These are phyloP conservation scores for Ophiostoma ips DNA, from an alignment of 2,329 filamentous ascomycete species.

Conservation along the genomic window DNA sequence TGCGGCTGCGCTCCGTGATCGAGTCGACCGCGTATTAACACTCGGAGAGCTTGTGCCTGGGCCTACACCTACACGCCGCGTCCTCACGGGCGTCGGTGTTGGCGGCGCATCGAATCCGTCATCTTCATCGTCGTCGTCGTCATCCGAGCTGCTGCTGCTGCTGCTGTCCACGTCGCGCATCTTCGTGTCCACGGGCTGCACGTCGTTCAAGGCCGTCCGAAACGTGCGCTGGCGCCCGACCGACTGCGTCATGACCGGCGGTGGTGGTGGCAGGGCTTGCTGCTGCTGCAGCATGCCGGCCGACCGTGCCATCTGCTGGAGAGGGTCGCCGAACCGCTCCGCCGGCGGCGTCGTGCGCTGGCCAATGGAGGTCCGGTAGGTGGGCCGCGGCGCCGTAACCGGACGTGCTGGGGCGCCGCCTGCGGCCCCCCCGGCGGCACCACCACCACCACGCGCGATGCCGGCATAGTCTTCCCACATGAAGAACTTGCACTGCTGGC, in stretches of 20 bases:
- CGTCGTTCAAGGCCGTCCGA: neutral
- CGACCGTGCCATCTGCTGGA: neutral
- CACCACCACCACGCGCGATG: constrained; percentile 13
- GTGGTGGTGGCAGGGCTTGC: neutral
- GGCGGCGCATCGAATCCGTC: neutral
- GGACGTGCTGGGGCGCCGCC: neutral
- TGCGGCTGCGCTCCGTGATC: neutral
- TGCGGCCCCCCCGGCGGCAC: neutral
- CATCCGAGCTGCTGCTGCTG: neutral
- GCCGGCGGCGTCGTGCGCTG: constrained; percentile 12
- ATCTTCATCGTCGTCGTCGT: constrained; percentile 1
- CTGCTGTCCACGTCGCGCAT: neutral
- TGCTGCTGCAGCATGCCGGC: neutral
- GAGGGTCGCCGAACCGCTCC: constrained; percentile 1
- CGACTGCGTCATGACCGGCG: neutral
- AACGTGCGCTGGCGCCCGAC: constrained; percentile 9
- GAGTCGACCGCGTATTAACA: neutral
- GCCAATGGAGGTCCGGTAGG: constrained; percentile 10
- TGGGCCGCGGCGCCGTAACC: neutral
- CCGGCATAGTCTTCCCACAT: constrained; percentile 29
- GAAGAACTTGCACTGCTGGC: constrained; percentile 28
- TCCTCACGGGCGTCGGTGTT: constrained; percentile 5
- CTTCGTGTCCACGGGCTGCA: neutral
- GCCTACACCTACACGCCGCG: neutral
- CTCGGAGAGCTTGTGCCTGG: too few relatives aligned